Evolutionary conservation across 2,329 filamentous ascomycete genomes (phyloP), one percentile per base, ranked within the genome.

Genomic region (Fusarium caatingaense): DNA sequence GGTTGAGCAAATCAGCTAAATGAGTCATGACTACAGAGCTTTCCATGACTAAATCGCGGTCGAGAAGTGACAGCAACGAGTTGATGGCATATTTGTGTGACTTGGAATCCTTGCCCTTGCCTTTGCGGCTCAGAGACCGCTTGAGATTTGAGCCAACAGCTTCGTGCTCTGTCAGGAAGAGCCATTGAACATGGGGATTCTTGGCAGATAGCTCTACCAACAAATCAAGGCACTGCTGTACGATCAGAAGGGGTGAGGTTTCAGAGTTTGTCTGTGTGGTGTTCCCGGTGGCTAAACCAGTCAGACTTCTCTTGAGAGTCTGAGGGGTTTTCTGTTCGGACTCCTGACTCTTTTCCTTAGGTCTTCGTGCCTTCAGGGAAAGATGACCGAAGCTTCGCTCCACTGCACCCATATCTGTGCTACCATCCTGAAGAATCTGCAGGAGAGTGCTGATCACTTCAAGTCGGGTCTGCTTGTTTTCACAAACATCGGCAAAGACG

Each of bases 11-110:
- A 69, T 91, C 90, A 4, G 96, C 96, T 27, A 99, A 86, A 68
- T 94, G 91, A 74, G 97, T 95, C 94, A 99, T 98, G 60, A 97
- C 95, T 9, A 91, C 87, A n/a, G 95, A 94, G 80, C 94, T 99
- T 81, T 99, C 96, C 82, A 97, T 97, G 69, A 99, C 94, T 66
- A 98, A 85, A 70, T 94, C 93, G n/a, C 96, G 92, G 77, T 98
- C 96, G 23, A 99, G 86, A 8, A 99, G 86, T 66, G 90, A 91
- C 48, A 99, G 86, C 30, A 99, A 83, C 16, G 94, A 94, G 78
- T 99, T 99, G 78, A 99, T 88, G 12, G 97, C 94, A 78, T 92
- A 99, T 78, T 93, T 96, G 72, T 91, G 90, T 28, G 93, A 90
- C 79, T 92, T 97, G 71, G 85, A 89, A 71, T 97, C 95, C 80